Evolutionary conservation across 345 rosid genomes (phyloP).

Genomic region (Noccaea bulbosa): DNA sequence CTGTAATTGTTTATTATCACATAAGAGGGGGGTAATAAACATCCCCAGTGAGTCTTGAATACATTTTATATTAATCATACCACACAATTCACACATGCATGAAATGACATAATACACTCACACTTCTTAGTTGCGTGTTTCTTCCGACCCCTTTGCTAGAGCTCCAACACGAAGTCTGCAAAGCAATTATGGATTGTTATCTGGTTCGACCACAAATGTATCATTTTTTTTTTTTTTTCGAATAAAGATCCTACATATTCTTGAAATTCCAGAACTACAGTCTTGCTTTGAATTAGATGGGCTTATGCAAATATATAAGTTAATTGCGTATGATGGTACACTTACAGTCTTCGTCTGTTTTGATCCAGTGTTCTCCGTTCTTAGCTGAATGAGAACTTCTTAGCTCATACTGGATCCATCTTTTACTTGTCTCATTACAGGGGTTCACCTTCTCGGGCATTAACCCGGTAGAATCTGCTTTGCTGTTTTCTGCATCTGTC

Average conservation of each 20-base stretch:
- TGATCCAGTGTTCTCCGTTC: slow-evolving; percentile 82
- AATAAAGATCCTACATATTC: slow-evolving; percentile 7
- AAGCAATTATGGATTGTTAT: slow-evolving; percentile 22
- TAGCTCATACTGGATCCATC: slow-evolving; percentile 46
- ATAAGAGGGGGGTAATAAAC: slow-evolving; percentile 39
- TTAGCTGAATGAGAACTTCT: slow-evolving; percentile 45
- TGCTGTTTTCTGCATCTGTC: slow-evolving; percentile 39
- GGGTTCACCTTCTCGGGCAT: slow-evolving; percentile 41
- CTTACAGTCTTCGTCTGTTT: slow-evolving; percentile 94
- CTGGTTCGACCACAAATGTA: slow-evolving; percentile 14
- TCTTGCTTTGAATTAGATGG: slow-evolving; percentile 12
- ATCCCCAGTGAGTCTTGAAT: slow-evolving; percentile 36
- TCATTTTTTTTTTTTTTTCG: not conserved
- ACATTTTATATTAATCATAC: slow-evolving; percentile 38
- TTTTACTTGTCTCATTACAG: slow-evolving; percentile 44
- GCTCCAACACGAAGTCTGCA: slow-evolving; percentile 95
- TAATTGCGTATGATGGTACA: slow-evolving; percentile 35
- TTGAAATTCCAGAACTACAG: not conserved
- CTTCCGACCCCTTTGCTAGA: slow-evolving; percentile 50
- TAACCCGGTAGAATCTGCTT: slow-evolving; percentile 41
- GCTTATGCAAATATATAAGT: slow-evolving; percentile 7
- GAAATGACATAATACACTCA: slow-evolving; percentile 34
- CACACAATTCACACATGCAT: slow-evolving; percentile 46
- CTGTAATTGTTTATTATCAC: slow-evolving; percentile 45
- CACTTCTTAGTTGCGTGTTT: slow-evolving; percentile 39